Evolutionary conservation across 192 early-diverging fungal species (phyloP).

Genomic region (Rhizophlyctis rosea): DNA sequence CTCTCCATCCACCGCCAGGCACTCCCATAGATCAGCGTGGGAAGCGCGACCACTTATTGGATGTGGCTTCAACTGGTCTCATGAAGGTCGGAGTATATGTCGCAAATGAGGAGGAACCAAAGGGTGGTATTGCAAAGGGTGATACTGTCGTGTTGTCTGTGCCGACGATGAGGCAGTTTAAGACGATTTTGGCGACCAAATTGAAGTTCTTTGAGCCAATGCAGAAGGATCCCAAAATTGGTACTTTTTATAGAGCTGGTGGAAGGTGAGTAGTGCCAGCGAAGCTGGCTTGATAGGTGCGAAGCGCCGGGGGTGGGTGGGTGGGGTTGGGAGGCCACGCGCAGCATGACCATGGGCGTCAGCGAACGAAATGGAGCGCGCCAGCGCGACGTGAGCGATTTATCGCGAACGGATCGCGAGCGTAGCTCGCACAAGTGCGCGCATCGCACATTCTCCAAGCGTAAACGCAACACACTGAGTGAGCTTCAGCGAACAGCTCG

Average conservation of each 20-base stretch:
- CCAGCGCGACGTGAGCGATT: no score
- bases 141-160: slow-evolving; percentile 23
- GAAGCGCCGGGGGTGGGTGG: no score
- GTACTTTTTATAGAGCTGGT: slow-evolving; percentile 21
- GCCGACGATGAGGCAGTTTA: slow-evolving; percentile 23
- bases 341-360: no score
- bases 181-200: slow-evolving; percentile 9
- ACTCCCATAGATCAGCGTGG: neutral
- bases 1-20: neutral
- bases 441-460: no score
- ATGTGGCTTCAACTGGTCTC: slow-evolving; percentile 6
- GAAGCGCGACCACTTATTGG: neutral
- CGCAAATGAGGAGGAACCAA: neutral
- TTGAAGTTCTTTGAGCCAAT: slow-evolving; percentile 20
- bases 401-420: neutral
- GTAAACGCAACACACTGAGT: no score
- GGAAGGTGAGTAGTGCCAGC: slow-evolving; percentile 4
- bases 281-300: no score
- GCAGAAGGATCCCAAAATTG: slow-evolving; percentile 14
- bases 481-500: neutral
- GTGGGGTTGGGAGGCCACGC: no score
- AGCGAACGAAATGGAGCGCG: no score
- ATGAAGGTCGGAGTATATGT: slow-evolving; percentile 7
- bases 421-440: neutral
- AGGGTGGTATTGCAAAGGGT: slow-evolving; percentile 10